Evolutionary conservation across 164 flowering plant genomes (phyloP), one percentile per base, ranked within the genome.

Genomic region (Vitis rupestris): DNA sequence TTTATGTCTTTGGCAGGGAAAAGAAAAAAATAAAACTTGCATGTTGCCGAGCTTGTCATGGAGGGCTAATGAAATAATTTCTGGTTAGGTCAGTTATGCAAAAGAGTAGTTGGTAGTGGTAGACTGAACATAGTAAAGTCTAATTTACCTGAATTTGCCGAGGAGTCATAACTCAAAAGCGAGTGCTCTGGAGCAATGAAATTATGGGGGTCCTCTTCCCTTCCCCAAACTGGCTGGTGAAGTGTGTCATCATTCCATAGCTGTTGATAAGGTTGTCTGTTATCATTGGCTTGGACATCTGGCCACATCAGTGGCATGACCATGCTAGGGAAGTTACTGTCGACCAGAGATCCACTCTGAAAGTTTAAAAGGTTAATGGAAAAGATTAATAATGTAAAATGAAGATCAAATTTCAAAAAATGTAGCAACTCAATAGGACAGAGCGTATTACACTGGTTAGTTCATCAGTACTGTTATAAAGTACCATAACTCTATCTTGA

Each of bases 141-240:
- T 7, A 23, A 47, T 58, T 70, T 81, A 88, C 93, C 93, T 83
- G 94, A 86, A 81, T 82, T 80, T 75, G 82, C 84, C 1, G 86
- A 71, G 16, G 88, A 81, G 63, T 83, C 80, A 59, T 82, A 87
- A 64, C 83, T 82, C 70, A 87, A 71, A 31, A 84, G 82, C 0
- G 90, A 84, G 77, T 77, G 74, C 61, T 88, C 91, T 7, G 89
- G 82, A 14, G 87, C 68, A 61, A 81, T 71, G 69, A 82, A 81
- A 66, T 77, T 85, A 61, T 69, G 74, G 68, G 65, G 78, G 53
- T 82, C 78, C 37, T 78, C 88, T 73, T 73, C 87, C 73, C 84
- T 82, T 50, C 71, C 86, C 90, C 90, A 83, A 53, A 65, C 66
- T 7, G 82, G 82, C 66, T 74, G 85, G 53, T 76, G 75, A 29